Evolutionary conservation across 2,329 filamentous ascomycete genomes (phyloP), one percentile per base, ranked within the genome.

Genomic region (Claviceps sorghi): DNA sequence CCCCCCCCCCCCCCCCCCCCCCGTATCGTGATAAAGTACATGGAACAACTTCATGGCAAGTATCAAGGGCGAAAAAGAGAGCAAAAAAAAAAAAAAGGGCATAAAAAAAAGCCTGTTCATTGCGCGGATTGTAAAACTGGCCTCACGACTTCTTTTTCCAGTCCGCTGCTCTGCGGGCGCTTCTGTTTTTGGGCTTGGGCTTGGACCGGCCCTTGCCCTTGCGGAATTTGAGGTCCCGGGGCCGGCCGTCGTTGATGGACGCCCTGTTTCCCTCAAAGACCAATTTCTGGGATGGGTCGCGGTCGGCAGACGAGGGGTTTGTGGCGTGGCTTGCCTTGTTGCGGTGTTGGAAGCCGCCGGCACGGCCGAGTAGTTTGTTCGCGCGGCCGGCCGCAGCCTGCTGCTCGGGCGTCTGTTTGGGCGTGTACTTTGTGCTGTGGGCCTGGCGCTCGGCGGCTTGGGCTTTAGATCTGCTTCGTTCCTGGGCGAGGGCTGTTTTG

Each of bases 201-300:
- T 36, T 34, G 51, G 64, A 66, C 58, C 55, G 67, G 53, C 63
- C 69, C 62, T 76, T 79, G 56, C 65, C 65, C 60, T 76, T 83
- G 55, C 54, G 52, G 15, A 54, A 41, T 21, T 52, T 55, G 40
- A 79, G 65, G 60, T 80, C 79, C 65, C 71, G 83, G 42, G 79
- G 79, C 60, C 74, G 82, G 4, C 78, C 83, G 55, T 83, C 79
- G 53, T 75, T 83, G 34, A 76, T 70, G 52, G 78, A 86, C 10
- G 87, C 87, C 51, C 88, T 77, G 57, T 84, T 82, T 0, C 88
- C 88, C 65, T 94, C 88, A 60, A 91, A 90, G n/a, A 90, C 78
- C 56, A 90, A 79, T 17, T 75, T 72, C 66, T 89, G 84, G 0
- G 84, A 83, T 1, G 42, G 17, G 11, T 46, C 26, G 29, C 44